These are phyloP conservation scores for Dactylellina leptospora DNA, from an alignment of 2,329 filamentous ascomycete species.

Conservation along the genomic window DNA sequence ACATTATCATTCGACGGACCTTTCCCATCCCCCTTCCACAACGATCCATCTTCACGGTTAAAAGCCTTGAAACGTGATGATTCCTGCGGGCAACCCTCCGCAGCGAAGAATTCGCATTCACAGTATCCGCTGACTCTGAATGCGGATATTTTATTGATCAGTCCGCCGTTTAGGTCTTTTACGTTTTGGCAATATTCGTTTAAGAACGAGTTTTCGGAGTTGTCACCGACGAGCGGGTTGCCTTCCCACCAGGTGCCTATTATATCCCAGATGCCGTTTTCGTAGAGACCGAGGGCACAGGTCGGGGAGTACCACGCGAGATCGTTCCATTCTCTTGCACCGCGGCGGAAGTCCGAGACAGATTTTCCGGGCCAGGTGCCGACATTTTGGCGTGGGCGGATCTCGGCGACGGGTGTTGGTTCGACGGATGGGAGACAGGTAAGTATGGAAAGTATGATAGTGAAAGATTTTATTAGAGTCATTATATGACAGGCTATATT, in stretches of 20 bases:
- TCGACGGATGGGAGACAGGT: too few relatives aligned
- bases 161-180: not conserved
- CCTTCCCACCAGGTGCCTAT: constrained; percentile 17
- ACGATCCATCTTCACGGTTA: not conserved
- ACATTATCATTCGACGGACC: constrained; percentile 12
- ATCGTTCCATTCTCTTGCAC: not conserved
- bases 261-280: not conserved
- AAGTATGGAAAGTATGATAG: too few relatives aligned
- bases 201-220: not conserved
- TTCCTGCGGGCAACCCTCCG: not conserved
- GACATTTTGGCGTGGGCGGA: too few relatives aligned
- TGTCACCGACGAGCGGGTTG: not conserved
- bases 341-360: not conserved
- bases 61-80: constrained; percentile 5
- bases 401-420: too few relatives aligned
- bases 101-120: constrained; percentile 25
- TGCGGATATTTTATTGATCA: constrained; percentile 1
- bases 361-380: too few relatives aligned
- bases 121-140: constrained; percentile 7
- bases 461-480: too few relatives aligned
- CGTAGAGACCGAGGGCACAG: not conserved
- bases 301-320: not conserved
- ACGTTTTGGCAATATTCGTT: constrained; percentile 23
- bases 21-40: constrained; percentile 6
- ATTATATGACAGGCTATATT: too few relatives aligned